These are phyloP conservation scores for Spathaspora hagerdaliae DNA, from an alignment of 805 yeast genomes.

Conservation along the genomic window DNA sequence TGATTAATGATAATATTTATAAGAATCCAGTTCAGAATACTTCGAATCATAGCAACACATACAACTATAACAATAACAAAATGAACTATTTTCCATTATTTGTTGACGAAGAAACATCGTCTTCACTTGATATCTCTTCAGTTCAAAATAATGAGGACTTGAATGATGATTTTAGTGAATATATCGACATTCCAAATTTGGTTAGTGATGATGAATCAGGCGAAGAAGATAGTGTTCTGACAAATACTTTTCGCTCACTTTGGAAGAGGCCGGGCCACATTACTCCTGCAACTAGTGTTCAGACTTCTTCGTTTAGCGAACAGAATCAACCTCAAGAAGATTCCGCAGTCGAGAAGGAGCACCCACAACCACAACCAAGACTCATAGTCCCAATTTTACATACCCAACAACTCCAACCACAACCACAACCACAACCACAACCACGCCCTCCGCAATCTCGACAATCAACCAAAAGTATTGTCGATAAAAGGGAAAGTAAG, in stretches of 20 bases:
- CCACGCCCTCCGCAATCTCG: neutral
- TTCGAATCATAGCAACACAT: conserved; percentile 2
- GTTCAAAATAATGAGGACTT: conserved; percentile 5
- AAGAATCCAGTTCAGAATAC: conserved; percentile 4
- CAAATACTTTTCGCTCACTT: conserved; percentile 2
- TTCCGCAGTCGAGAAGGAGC: neutral
- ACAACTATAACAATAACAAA: neutral
- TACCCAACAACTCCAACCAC: conserved; percentile 1
- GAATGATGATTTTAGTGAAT: conserved; percentile 3
- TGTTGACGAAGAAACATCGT: neutral
- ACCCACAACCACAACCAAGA: conserved; percentile 1
- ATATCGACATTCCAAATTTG: conserved; percentile 4
- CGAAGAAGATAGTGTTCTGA: conserved; percentile 5
- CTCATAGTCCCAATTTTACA: neutral
- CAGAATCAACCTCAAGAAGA: conserved; percentile 1
- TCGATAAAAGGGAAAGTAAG: neutral
- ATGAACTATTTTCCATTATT: neutral
- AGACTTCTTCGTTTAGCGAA: neutral
- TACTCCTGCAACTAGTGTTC: conserved; percentile 6
- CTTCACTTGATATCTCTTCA: conserved; percentile 8
- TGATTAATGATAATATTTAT: conserved; percentile 10
- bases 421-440: conserved; percentile 4
- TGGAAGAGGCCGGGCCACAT: conserved; percentile 7
- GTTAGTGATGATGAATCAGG: conserved; percentile 4
- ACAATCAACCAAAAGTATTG: neutral